These are phyloP conservation scores for Gynostemma pentaphyllum DNA, from an alignment of 306 rosid genomes.

Conservation along the genomic window DNA sequence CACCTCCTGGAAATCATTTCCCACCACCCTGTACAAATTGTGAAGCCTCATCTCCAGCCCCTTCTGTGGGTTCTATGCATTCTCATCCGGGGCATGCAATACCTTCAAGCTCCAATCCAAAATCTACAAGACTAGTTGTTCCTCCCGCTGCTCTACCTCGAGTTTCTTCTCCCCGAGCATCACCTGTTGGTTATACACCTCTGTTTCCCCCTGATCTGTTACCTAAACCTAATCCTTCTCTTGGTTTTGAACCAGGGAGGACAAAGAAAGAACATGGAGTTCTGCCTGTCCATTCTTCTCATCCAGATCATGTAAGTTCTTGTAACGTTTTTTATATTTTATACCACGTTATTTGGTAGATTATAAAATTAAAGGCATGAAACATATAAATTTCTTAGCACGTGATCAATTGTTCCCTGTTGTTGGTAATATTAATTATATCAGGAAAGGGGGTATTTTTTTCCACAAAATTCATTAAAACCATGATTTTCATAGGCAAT, in stretches of 20 bases:
- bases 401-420: neutral
- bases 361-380: neutral
- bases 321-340: neutral
- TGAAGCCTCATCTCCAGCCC: conserved; percentile 33
- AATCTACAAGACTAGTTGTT: conserved; percentile 23
- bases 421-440: too few relatives aligned
- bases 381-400: neutral
- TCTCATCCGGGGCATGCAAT: conserved; percentile 25
- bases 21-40: conserved; percentile 37
- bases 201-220: conserved; percentile 28
- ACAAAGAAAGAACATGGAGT: conserved; percentile 21
- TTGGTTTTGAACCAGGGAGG: conserved; percentile 20
- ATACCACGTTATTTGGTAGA: neutral
- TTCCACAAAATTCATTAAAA: too few relatives aligned
- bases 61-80: conserved; percentile 25
- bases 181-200: conserved; percentile 22
- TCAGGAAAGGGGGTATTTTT: too few relatives aligned
- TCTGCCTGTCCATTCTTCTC: conserved; percentile 30
- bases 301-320: conserved; percentile 48
- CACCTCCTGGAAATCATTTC: conserved; percentile 23
- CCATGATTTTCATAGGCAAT: too few relatives aligned
- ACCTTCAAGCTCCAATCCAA: conserved; percentile 31
- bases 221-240: conserved; percentile 20
- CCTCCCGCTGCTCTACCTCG: conserved; percentile 28
- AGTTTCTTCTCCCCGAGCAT: conserved; percentile 30